Conservation (phyloP, 23 red algal genomes). For the Gracilaria domingensis region DNA sequence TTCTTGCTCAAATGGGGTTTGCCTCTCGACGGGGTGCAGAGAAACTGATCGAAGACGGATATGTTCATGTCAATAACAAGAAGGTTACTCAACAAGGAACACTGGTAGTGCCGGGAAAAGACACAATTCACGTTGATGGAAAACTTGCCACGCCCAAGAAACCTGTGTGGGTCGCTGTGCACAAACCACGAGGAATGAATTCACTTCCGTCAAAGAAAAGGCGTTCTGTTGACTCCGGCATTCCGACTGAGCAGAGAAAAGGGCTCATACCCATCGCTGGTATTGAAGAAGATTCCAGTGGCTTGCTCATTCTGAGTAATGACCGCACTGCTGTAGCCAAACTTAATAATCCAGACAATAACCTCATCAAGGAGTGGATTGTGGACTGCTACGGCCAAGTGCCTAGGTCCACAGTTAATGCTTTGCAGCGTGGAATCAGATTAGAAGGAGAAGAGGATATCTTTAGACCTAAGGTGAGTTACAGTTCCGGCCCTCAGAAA, state of each 20-base stretch:
- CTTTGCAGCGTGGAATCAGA: constrained; percentile 29
- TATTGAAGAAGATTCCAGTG: constrained; percentile 47
- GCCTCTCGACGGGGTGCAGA: constrained; percentile 84
- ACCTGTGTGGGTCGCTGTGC: constrained; percentile 54
- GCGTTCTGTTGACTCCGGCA: constrained; percentile 5
- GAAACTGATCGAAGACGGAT: constrained; percentile 62
- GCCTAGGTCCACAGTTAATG: background rate
- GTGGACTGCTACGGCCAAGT: constrained; percentile 48
- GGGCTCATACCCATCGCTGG: constrained; percentile 33
- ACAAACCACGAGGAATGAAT: constrained; percentile 59
- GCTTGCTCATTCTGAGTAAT: constrained; percentile 67
- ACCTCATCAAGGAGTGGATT: constrained; percentile 37
- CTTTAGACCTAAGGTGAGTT: constrained; percentile 34
- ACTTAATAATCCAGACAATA: constrained; percentile 29
- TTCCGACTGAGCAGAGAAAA: constrained; percentile 6
- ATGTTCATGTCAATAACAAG: constrained; percentile 68
- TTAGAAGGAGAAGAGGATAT: constrained; percentile 21
- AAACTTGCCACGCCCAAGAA: background rate
- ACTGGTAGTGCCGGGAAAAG: constrained; percentile 31
- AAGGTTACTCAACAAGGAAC: constrained; percentile 41
- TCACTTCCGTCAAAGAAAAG: constrained; percentile 22
- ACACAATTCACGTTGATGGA: constrained; percentile 57
- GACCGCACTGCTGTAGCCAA: constrained; percentile 35
- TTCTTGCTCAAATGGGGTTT: constrained; percentile 68
- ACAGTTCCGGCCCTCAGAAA: background rate